Conservation (phyloP, 768 basidiomycete genomes). For the Serpula lacrymans region DNA sequence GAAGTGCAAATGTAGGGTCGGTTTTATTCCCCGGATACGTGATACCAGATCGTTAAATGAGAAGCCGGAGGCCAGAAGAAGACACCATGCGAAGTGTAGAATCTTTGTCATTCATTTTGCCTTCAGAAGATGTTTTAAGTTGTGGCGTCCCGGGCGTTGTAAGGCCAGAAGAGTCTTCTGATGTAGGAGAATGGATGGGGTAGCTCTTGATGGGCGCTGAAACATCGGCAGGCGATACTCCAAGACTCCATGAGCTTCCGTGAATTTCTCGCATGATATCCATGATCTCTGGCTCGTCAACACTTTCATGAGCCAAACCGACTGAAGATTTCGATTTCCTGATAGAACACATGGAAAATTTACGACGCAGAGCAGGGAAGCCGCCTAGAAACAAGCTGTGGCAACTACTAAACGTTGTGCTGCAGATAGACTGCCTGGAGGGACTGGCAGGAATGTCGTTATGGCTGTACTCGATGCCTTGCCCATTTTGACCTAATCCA, state of each 20-base stretch:
- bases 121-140: not conserved
- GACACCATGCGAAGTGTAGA: conserved; percentile 2
- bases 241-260: conserved; percentile 3
- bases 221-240: not conserved
- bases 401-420: conserved; percentile 2
- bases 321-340: not conserved
- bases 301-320: not conserved
- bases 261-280: conserved; percentile 2
- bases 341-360: conserved; percentile 1
- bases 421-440: conserved; percentile 3
- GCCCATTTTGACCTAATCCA: conserved; percentile 27
- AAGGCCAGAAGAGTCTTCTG: conserved; percentile 3
- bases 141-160: conserved; percentile 2
- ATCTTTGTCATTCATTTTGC: not conserved
- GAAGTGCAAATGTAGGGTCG: no score
- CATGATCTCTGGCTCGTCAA: conserved; percentile 1
- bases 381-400: not conserved
- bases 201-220: no score
- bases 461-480: conserved; percentile 46
- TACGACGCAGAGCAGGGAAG: conserved; percentile 3
- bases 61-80: conserved; percentile 1
- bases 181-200: no score
- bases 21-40: no score
- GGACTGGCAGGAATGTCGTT: not conserved
- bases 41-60: not conserved